These are phyloP conservation scores for Pseudopyrenochaeta lycopersici DNA, from an alignment of 2,329 filamentous ascomycete species.

Conservation along the genomic window DNA sequence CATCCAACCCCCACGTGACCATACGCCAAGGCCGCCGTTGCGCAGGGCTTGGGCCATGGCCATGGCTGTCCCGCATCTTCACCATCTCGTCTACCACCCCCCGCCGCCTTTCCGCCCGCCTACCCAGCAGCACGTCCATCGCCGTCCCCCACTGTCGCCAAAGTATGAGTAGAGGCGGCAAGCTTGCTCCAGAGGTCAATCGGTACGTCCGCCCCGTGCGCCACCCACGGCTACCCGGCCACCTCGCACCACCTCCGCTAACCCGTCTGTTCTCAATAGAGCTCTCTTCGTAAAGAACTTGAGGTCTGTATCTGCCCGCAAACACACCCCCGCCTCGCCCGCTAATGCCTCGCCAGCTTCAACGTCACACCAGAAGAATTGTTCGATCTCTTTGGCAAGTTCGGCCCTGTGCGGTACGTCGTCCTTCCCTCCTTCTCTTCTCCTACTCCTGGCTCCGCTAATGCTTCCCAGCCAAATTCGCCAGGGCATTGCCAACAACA, in stretches of 20 bases:
- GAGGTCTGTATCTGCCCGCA: slow-evolving; percentile 67
- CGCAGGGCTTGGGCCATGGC: not conserved
- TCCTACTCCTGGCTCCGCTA: slow-evolving; percentile 20
- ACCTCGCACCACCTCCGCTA: slow-evolving; percentile 43
- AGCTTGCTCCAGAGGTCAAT: slow-evolving; percentile 99
- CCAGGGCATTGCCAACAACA: slow-evolving; percentile 95
- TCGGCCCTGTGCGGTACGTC: slow-evolving; percentile 89
- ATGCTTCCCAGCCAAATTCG: slow-evolving; percentile 82
- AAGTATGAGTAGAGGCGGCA: slow-evolving; percentile 96
- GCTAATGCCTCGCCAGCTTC: slow-evolving; percentile 70
- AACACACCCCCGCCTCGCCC: not conserved
- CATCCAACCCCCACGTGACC: slow-evolving; percentile 3
- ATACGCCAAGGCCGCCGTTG: not conserved
- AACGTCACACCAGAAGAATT: slow-evolving; percentile 98
- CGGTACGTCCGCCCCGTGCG: slow-evolving; percentile 71
- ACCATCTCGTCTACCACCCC: slow-evolving; percentile 9
- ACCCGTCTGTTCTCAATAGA: slow-evolving; percentile 60
- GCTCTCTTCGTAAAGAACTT: slow-evolving; percentile 99
- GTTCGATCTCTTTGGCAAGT: slow-evolving; percentile 98
- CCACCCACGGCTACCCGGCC: too few relatives aligned
- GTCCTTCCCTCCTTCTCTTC: slow-evolving; percentile 16
- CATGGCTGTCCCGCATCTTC: slow-evolving; percentile 15
- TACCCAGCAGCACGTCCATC: slow-evolving; percentile 33
- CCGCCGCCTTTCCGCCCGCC: slow-evolving; percentile 17
- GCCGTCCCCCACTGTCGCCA: slow-evolving; percentile 37